These are phyloP conservation scores for Rhizophagus clarus DNA, from an alignment of 192 early-diverging fungal genomes.

Conservation along the genomic window DNA sequence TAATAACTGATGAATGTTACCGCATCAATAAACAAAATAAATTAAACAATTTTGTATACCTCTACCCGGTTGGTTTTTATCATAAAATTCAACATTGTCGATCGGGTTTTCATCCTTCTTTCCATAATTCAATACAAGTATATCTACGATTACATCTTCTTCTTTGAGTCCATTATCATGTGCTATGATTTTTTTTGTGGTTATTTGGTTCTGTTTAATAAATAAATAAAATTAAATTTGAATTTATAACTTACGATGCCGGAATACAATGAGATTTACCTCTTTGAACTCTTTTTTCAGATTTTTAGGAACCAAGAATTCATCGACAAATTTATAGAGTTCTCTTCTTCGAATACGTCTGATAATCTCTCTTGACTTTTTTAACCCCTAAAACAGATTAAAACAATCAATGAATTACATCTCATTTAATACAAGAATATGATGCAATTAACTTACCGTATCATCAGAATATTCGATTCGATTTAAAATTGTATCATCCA, in stretches of 20 bases:
- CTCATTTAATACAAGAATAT: background rate
- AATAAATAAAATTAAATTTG: background rate
- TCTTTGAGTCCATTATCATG: constrained; percentile 62
- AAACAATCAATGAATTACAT: background rate
- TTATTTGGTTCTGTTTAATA: constrained; percentile 45
- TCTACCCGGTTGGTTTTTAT: background rate
- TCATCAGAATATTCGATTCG: constrained; percentile 65
- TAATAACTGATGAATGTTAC: background rate
- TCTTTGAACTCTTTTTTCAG: constrained; percentile 41
- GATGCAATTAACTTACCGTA: background rate
- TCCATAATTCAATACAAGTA: constrained; percentile 75
- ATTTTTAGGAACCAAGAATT: constrained; percentile 64
- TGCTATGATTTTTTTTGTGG: constrained; percentile 57
- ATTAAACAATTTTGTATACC: background rate
- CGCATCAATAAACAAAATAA: background rate
- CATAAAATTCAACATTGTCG: constrained; percentile 77
- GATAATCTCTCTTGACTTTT: constrained; percentile 68
- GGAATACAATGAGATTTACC: constrained; percentile 33
- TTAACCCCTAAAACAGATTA: constrained; percentile 46
- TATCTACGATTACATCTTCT: constrained; percentile 76
- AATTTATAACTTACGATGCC: background rate
- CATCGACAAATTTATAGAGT: constrained; percentile 87
- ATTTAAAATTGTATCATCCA: constrained; percentile 85
- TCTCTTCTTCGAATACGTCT: constrained; percentile 74
- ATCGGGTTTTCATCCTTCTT: constrained; percentile 87